Conservation (phyloP, 345 rosid species). For the Aquilaria yunnanensis region DNA sequence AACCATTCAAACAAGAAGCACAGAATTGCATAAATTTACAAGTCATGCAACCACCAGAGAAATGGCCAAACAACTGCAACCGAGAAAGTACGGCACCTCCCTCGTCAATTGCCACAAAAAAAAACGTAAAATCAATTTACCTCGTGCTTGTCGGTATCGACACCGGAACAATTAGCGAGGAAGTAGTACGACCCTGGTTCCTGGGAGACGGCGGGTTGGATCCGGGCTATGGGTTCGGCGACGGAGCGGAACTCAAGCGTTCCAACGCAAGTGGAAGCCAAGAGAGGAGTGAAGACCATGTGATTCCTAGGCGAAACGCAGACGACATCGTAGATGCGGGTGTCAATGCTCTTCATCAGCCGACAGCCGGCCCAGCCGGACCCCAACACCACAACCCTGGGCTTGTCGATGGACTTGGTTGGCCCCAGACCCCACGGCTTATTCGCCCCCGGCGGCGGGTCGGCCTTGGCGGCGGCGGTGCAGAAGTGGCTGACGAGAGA, state of each 20-base stretch:
- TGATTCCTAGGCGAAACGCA: slow-evolving; percentile 86
- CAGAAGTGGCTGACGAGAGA: slow-evolving; percentile 27
- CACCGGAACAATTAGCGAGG: slow-evolving; percentile 56
- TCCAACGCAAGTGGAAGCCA: slow-evolving; percentile 97
- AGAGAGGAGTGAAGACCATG: slow-evolving; percentile 87
- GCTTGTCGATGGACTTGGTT: slow-evolving; percentile 54
- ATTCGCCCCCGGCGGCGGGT: not conserved
- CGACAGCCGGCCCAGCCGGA: slow-evolving; percentile 97
- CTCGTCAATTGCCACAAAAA: not conserved
- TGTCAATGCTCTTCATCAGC: slow-evolving; percentile 74
- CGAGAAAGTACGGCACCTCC: not conserved
- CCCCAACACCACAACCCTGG: slow-evolving; percentile 83
- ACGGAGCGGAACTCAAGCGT: slow-evolving; percentile 94
- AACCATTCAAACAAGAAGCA: not conserved
- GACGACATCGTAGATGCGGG: slow-evolving; percentile 65
- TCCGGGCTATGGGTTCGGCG: slow-evolving; percentile 76
- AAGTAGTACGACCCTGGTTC: slow-evolving; percentile 74
- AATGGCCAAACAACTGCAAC: not conserved
- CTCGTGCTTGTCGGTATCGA: slow-evolving; percentile 55
- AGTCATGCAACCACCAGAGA: not conserved
- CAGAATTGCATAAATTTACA: not conserved
- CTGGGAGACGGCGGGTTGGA: slow-evolving; percentile 79
- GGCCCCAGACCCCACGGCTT: slow-evolving; percentile 43
- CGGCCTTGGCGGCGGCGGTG: slow-evolving; percentile 21
- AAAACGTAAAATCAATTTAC: slow-evolving; percentile 18